These are phyloP conservation scores for Calonectria hongkongensis DNA, from an alignment of 2,329 filamentous ascomycete genomes.

Conservation along the genomic window DNA sequence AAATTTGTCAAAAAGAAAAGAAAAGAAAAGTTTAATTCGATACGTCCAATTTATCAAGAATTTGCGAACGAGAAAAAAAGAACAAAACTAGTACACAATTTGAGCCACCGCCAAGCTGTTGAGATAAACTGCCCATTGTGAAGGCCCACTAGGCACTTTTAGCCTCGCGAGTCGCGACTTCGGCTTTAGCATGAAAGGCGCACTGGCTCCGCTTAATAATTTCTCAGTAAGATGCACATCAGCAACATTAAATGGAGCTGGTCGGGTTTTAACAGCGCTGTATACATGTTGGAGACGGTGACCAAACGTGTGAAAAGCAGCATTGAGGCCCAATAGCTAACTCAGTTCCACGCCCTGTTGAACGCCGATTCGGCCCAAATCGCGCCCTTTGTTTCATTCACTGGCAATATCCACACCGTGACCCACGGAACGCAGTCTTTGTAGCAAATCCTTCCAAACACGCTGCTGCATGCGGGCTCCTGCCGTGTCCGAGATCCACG, in stretches of 20 bases:
- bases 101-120: not conserved
- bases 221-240: not conserved
- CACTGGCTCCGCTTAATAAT: not conserved
- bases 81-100: not conserved
- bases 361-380: not conserved
- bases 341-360: not conserved
- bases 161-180: slow-evolving; percentile 18
- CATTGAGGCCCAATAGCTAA: not conserved
- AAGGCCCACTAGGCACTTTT: not conserved
- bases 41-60: too few relatives aligned
- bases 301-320: not conserved
- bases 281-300: not conserved
- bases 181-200: not conserved
- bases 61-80: not conserved
- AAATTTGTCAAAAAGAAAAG: not conserved
- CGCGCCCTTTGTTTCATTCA: not conserved
- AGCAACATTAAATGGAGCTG: not conserved
- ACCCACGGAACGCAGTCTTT: too few relatives aligned
- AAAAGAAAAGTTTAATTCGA: too few relatives aligned
- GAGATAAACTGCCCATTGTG: not conserved
- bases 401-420: not conserved
- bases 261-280: not conserved
- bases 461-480: not conserved
- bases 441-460: not conserved
- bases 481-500: not conserved